Evolutionary conservation across 495 filamentous ascomycete genomes (phyloP), one percentile per base, ranked within the genome.

Genomic region (Neurospora sp.): DNA sequence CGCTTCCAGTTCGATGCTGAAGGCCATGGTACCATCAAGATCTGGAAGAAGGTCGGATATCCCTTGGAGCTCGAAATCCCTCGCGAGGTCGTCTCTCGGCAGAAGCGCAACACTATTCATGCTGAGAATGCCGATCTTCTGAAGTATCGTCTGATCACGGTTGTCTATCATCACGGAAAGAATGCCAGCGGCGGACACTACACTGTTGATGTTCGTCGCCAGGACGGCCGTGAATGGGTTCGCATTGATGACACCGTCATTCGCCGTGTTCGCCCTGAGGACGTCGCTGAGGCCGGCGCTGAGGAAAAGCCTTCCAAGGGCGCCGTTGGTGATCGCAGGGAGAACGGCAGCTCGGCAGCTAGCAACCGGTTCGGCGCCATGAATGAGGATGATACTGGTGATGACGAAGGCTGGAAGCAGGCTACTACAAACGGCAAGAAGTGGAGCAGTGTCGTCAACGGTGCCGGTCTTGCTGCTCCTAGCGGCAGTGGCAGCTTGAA

Each of bases 21-120:
- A n/a, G 93, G 92, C 16, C 84, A 85, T 66, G 94, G 94, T 14
- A 96, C 94, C 1, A 92, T 97, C 78, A 99, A 99, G 82, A 97
- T 98, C 73, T 98, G 95, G 95, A 99, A 98, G 85, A 95, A 94
- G 82, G 86, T 99, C 76, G 95, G 93, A 42, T 98, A 99, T 77
- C 96, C 96, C 0, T 85, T 98, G 16, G 94, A 97, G 77, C 88
- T 98, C 44, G 96, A 97, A 79, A 93, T 99, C 75, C 96, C 96
- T 2, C 90, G 90, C 38, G 96, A 98, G 79, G 91, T 96, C n/a
- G 92, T 99, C 81, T 91, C 93, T 6, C 88, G 89, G 23, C 87
- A 89, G 72, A 91, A 89, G 76, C 89, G 94, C 62, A 90, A 89
- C 72, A 84, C 83, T 6, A 82, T 92, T 74, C 83, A 88, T 41